Evolutionary conservation across 345 rosid species (phyloP), one percentile per base, ranked within the genome.

Genomic region (Citrus australasica): DNA sequence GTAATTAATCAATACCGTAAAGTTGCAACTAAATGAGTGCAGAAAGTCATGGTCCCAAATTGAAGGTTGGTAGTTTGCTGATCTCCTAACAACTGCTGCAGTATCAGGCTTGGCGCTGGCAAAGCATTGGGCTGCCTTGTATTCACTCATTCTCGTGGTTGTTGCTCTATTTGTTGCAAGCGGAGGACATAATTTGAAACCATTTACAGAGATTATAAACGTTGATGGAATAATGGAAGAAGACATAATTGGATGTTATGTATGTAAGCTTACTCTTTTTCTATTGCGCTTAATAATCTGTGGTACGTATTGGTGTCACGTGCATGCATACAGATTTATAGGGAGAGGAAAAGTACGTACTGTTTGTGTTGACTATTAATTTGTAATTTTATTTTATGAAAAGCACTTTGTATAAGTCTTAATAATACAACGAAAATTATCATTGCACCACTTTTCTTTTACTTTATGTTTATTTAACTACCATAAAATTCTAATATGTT

Each of bases 31-130:
- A 16, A 64, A 32, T 64, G 61, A 33, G 30, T 65, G 51, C 33
- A 76, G 28, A 51, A 22, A 76, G 32, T 76, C 63, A 51, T 76
- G 5, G 51, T 65, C 40, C 63, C 71, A 76, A 76, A 65, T 46
- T 46, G 51, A 46, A 46, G 51, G 51, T 10, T 46, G 16, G 51
- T 46, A 46, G 51, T 46, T 46, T 24, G 9, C 71, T 51, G 62
- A 76, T 62, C 78, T 55, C 62, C 71, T 65, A 51, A n/a, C 48
- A 32, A 33, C 63, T 7, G 60, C 30, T 7, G 46, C 56, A 46
- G 25, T 30, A 21, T 22, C 35, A 65, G n/a, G 11, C 48, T 74
- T 22, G 32, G 7, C 3, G 42, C 13, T 65, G 17, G 33, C 46
- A 65, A 65, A 19, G 32, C 78, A 76, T n/a, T 22, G 63, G 48